Evolutionary conservation across 2,329 filamentous ascomycete species (phyloP), one percentile per base, ranked within the genome.

Genomic region (Stachybotrys echinatus): DNA sequence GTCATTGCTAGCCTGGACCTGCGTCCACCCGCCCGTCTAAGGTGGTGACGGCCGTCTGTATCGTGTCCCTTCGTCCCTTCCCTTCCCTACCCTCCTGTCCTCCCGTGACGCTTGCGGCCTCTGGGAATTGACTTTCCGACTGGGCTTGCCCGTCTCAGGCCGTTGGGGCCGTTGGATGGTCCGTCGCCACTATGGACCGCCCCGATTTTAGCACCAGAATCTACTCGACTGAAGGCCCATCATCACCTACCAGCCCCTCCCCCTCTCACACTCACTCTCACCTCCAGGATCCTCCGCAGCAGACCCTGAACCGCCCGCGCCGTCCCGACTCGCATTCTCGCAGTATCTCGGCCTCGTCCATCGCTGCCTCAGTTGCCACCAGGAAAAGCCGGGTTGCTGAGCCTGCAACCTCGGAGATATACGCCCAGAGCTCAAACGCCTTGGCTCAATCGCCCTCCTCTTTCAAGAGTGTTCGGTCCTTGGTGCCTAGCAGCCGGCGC

Each of bases 321-420:
- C 57, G 61, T 47, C 45, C 53, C 37, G 42, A 56, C 23, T 63
- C 57, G n/a, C 50, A 58, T 18, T 65, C 63, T 14, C 64, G 63
- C 51, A 58, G 58, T 23, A 62, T 81, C 53, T 71, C 75, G 51
- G 73, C 77, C 54, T 72, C 75, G 48, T 69, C 74, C 23, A 62
- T 63, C 45, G 54, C 56, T 50, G 62, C 58, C 48, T 62, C 60
- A 34, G 51, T 66, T 49, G 56, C 64, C 53, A 67, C 66, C 56
- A 77, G 77, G 53, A 87, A 86, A 65, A 74, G 76, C 55, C 74
- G 76, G 49, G 75, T 80, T 63, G 77, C 76, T 50, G 82, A 87
- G 59, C 74, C 83, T 31, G 79, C 80, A 55, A 79, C 77, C 23
- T 79, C 77, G 52, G 75, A 77, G 50, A 73, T 74, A 54, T 75